These are phyloP conservation scores for Drechslera avenae DNA, from an alignment of 2,329 filamentous ascomycete species.

Conservation along the genomic window DNA sequence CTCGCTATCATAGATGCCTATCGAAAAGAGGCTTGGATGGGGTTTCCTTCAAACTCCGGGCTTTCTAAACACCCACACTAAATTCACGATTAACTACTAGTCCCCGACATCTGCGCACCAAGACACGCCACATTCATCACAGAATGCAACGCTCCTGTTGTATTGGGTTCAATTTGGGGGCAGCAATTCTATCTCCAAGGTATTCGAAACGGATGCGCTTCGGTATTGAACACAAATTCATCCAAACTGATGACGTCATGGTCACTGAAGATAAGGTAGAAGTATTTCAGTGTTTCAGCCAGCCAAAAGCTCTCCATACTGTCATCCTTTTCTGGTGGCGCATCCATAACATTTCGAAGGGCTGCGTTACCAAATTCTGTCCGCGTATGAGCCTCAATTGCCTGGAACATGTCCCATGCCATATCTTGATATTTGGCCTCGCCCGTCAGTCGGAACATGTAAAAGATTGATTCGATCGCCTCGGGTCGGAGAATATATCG, in stretches of 20 bases:
- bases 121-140: no score
- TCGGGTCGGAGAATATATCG: slow-evolving; percentile 59
- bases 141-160: no score
- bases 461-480: slow-evolving; percentile 64
- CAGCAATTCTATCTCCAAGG: background rate
- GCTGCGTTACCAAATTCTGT: slow-evolving; percentile 54
- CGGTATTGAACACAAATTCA: slow-evolving; percentile 54
- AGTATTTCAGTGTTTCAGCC: slow-evolving; percentile 57
- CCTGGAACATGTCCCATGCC: slow-evolving; percentile 57
- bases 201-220: slow-evolving; percentile 52
- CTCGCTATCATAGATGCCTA: no score
- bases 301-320: slow-evolving; percentile 58
- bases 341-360: slow-evolving; percentile 51
- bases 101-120: no score
- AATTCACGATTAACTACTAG: no score
- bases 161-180: no score
- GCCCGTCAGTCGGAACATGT: slow-evolving; percentile 66
- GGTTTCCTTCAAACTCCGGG: no score
- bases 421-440: slow-evolving; percentile 52
- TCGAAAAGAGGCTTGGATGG: no score
- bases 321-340: slow-evolving; percentile 40
- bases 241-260: slow-evolving; percentile 52
- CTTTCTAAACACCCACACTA: no score
- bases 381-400: slow-evolving; percentile 48
- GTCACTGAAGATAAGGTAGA: slow-evolving; percentile 55